phyloP scores from a whole-genome alignment of 352 stramenopile genomes.

The Globisporangium emineosum region DNA sequence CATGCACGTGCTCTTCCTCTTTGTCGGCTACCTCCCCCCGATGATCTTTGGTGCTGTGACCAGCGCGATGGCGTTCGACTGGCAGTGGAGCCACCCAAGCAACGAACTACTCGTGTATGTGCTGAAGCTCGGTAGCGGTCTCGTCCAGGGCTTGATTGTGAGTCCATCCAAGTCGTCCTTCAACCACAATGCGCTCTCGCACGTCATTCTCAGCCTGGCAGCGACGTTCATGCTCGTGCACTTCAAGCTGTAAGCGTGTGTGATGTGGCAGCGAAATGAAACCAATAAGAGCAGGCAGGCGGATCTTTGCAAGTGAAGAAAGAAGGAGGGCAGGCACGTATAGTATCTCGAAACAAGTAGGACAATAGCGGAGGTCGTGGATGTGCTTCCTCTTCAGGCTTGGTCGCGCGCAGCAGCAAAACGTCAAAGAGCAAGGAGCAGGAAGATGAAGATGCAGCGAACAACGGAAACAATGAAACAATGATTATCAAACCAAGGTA shows the following conservation, averaged over 20 bases:
- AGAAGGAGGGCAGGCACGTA: not conserved
- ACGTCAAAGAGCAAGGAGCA: not conserved
- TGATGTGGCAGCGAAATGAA: not conserved
- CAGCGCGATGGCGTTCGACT: slow-evolving; percentile 76
- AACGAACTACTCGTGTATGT: slow-evolving; percentile 83
- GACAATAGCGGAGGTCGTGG: not conserved
- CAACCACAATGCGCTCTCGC: slow-evolving; percentile 87
- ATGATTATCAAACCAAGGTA: slow-evolving; percentile 10
- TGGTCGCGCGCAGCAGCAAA: not conserved
- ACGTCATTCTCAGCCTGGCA: slow-evolving; percentile 80
- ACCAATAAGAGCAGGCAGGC: not conserved
- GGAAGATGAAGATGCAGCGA: not conserved
- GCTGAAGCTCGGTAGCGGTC: slow-evolving; percentile 70
- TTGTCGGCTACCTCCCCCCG: slow-evolving; percentile 75
- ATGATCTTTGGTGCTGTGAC: slow-evolving; percentile 78
- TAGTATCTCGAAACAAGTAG: slow-evolving; percentile 14
- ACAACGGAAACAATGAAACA: slow-evolving; percentile 2
- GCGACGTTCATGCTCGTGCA: slow-evolving; percentile 85
- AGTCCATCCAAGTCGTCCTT: slow-evolving; percentile 81
- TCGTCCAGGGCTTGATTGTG: slow-evolving; percentile 81
- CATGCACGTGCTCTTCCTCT: slow-evolving; percentile 83
- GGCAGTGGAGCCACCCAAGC: slow-evolving; percentile 73
- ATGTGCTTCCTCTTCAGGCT: not conserved
- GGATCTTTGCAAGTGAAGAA: no score
- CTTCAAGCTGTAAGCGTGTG: slow-evolving; percentile 52